These are phyloP conservation scores for Yarrowia hollandica DNA, from an alignment of 805 yeast species.

Conservation along the genomic window DNA sequence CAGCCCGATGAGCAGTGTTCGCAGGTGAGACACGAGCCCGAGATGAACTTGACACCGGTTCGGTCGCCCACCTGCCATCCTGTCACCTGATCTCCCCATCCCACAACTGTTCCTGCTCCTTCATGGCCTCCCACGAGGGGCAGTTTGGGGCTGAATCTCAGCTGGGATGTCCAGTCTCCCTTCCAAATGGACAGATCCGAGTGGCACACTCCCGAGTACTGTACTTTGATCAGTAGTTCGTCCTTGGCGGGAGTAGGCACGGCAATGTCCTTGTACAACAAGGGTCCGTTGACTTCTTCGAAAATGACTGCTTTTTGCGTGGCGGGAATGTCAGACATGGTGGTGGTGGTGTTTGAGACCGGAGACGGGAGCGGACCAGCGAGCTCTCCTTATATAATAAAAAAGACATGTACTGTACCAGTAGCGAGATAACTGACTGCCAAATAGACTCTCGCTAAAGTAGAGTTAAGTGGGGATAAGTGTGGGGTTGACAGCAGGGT, in stretches of 20 bases:
- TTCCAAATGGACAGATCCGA: conserved; percentile 92
- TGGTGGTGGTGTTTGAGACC: not conserved
- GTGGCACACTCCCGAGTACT: conserved; percentile 91
- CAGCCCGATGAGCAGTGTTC: conserved; percentile 66
- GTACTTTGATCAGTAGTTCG: conserved; percentile 76
- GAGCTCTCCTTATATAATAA: too few relatives aligned
- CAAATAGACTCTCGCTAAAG: too few relatives aligned
- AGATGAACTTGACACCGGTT: conserved; percentile 84
- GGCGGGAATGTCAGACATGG: conserved; percentile 48
- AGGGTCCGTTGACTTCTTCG: conserved; percentile 62
- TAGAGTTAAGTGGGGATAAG: too few relatives aligned
- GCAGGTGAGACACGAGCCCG: conserved; percentile 73
- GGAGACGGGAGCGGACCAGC: not conserved
- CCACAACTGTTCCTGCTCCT: conserved; percentile 86
- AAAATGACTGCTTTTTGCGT: conserved; percentile 73
- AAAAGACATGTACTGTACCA: too few relatives aligned
- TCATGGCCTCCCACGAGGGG: conserved; percentile 89
- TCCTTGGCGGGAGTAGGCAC: conserved; percentile 77
- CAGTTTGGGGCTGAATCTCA: conserved; percentile 74
- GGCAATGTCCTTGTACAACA: conserved; percentile 69
- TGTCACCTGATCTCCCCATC: conserved; percentile 64
- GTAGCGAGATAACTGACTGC: too few relatives aligned
- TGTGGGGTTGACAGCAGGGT: too few relatives aligned
- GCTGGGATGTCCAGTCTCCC: conserved; percentile 92
- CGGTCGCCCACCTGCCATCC: conserved; percentile 76